Evolutionary conservation across 192 early-diverging fungal genomes (phyloP).

Genomic region (Physocladia obscura): DNA sequence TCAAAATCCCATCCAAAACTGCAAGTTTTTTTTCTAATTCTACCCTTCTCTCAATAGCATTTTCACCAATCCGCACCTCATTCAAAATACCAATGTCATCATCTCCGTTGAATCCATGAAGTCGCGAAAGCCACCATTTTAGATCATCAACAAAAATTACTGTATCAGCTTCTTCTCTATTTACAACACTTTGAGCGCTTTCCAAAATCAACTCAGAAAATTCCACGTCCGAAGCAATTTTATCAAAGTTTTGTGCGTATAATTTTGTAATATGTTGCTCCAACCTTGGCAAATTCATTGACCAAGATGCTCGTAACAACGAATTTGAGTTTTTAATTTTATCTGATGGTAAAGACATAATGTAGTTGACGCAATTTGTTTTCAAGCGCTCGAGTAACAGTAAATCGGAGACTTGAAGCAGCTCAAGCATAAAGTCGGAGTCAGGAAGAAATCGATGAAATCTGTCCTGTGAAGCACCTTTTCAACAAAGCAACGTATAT

Average conservation of each 20-base stretch:
- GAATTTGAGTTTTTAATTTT: constrained; percentile 29
- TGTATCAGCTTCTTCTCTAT: constrained; percentile 50
- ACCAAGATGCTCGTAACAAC: constrained; percentile 38
- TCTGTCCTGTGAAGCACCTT: constrained; percentile 3
- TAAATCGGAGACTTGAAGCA: constrained; percentile 49
- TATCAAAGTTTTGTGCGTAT: constrained; percentile 44
- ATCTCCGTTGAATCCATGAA: constrained; percentile 27
- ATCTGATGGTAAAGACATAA: constrained; percentile 14
- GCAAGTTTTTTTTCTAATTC: constrained; percentile 42
- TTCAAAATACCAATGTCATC: constrained; percentile 23
- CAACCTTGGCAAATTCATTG: constrained; percentile 45
- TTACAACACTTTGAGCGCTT: constrained; percentile 36
- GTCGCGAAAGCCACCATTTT: constrained; percentile 43
- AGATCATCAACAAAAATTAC: constrained; percentile 57
- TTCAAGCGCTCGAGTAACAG: constrained; percentile 49
- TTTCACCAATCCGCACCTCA: constrained; percentile 23
- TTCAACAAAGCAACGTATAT: background rate
- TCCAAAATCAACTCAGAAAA: constrained; percentile 42
- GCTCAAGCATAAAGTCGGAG: constrained; percentile 34
- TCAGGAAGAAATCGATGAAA: constrained; percentile 6
- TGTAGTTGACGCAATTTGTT: constrained; percentile 37
- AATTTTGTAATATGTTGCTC: constrained; percentile 45
- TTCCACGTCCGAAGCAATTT: constrained; percentile 16
- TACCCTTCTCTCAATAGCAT: constrained; percentile 25
- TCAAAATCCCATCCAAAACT: constrained; percentile 43